These are phyloP conservation scores for Kalmanozyma brasiliensis DNA, from an alignment of 1,284 basidiomycete species.

Conservation along the genomic window DNA sequence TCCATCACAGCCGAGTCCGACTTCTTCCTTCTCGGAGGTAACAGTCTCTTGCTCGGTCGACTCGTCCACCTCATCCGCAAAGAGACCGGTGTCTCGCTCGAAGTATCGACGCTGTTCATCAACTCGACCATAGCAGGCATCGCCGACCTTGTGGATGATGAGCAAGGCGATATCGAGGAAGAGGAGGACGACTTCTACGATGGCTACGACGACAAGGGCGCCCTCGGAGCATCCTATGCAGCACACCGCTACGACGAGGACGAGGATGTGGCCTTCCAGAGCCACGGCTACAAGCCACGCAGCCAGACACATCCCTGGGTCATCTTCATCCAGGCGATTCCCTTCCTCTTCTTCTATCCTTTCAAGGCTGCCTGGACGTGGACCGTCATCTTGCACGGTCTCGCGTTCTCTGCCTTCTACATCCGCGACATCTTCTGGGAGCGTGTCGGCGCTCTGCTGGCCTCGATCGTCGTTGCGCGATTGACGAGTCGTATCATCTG, in stretches of 20 bases:
- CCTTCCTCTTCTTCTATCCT: constrained; percentile 67
- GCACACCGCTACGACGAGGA: constrained; percentile 66
- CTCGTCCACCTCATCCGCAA: constrained; percentile 67
- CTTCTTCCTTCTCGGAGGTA: constrained; percentile 68
- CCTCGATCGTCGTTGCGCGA: constrained; percentile 64
- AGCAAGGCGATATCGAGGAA: constrained; percentile 57
- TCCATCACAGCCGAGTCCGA: constrained; percentile 68
- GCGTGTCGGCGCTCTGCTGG: constrained; percentile 64
- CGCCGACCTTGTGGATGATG: constrained; percentile 63
- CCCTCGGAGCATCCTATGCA: constrained; percentile 48
- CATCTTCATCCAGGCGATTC: constrained; percentile 62
- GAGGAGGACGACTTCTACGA: constrained; percentile 60
- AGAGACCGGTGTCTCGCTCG: constrained; percentile 65
- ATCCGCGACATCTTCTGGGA: constrained; percentile 68
- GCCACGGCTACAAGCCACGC: constrained; percentile 65
- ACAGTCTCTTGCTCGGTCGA: constrained; percentile 66
- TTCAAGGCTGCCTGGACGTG: constrained; percentile 68
- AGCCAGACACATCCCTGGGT: constrained; percentile 66
- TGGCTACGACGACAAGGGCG: constrained; percentile 65
- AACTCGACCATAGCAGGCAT: constrained; percentile 67
- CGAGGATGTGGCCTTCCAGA: constrained; percentile 59
- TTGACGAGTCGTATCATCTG: constrained; percentile 67
- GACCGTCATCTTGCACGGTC: constrained; percentile 67
- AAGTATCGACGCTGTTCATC: constrained; percentile 66
- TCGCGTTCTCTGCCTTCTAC: constrained; percentile 67